phyloP scores from a whole-genome alignment of 352 stramenopile genomes.

The Pythium myriotylum region DNA sequence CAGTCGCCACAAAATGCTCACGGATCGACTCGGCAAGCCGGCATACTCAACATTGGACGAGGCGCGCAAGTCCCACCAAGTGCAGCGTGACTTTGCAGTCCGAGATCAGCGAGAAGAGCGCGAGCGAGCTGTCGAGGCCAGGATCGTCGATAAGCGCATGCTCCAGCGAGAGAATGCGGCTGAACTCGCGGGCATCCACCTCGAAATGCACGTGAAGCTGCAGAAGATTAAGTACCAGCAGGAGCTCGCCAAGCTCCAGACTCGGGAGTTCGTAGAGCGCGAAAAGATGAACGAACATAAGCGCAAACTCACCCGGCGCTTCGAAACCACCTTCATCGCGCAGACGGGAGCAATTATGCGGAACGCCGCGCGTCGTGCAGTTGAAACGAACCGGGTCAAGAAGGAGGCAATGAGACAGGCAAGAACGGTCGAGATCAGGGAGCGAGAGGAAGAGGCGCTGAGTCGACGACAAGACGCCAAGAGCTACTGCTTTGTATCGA shows the following conservation, averaged over 20 bases:
- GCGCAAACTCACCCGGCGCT: slow-evolving; percentile 48
- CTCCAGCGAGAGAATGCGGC: slow-evolving; percentile 61
- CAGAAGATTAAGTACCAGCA: slow-evolving; percentile 64
- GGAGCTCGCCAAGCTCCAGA: slow-evolving; percentile 48
- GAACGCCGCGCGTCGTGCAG: slow-evolving; percentile 43
- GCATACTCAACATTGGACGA: slow-evolving; percentile 39
- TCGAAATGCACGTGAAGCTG: slow-evolving; percentile 73
- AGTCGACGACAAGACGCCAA: slow-evolving; percentile 58
- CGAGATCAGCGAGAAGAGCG: slow-evolving; percentile 64
- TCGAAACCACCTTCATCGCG: slow-evolving; percentile 55
- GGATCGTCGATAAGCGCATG: slow-evolving; percentile 72
- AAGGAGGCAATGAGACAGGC: slow-evolving; percentile 38
- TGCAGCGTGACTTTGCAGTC: slow-evolving; percentile 47
- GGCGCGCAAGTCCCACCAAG: slow-evolving; percentile 27
- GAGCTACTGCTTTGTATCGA: slow-evolving; percentile 67
- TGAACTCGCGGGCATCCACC: slow-evolving; percentile 54
- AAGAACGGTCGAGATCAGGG: slow-evolving; percentile 26
- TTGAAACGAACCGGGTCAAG: slow-evolving; percentile 38
- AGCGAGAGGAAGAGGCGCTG: slow-evolving; percentile 40
- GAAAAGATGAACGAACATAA: slow-evolving; percentile 46
- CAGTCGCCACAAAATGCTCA: slow-evolving; percentile 61
- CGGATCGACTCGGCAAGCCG: slow-evolving; percentile 47
- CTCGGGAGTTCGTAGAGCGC: slow-evolving; percentile 45
- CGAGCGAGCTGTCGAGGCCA: slow-evolving; percentile 60
- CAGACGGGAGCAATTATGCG: slow-evolving; percentile 74